These are phyloP conservation scores for Chaetomium strumarium DNA, from an alignment of 2,329 filamentous ascomycete genomes.

Conservation along the genomic window DNA sequence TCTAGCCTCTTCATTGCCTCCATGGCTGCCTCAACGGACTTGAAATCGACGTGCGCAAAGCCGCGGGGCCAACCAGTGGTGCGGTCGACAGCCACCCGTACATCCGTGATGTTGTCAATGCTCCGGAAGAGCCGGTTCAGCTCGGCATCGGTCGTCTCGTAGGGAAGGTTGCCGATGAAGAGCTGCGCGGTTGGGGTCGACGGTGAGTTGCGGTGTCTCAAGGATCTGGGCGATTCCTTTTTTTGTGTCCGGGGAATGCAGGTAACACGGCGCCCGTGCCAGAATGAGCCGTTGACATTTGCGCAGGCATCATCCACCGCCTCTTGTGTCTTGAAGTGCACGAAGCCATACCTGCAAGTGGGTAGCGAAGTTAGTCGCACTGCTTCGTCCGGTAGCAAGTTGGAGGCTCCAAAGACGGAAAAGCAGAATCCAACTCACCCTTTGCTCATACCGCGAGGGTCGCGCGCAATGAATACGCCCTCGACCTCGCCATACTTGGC, in stretches of 20 bases:
- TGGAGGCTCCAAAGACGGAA: not conserved
- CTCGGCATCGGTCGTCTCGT: conserved; percentile 78
- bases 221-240: not conserved
- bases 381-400: not conserved
- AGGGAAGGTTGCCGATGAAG: conserved; percentile 82
- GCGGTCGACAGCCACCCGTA: conserved; percentile 78
- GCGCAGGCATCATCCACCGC: conserved; percentile 24
- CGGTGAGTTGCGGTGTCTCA: not conserved
- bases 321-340: conserved; percentile 26
- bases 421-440: conserved; percentile 25
- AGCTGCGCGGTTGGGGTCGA: conserved; percentile 35
- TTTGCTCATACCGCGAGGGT: conserved; percentile 32
- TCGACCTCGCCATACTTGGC: conserved; percentile 29
- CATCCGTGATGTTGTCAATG: conserved; percentile 63
- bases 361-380: not conserved
- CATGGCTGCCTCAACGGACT: conserved; percentile 58
- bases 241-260: conserved; percentile 21
- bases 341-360: conserved; percentile 30
- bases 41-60: conserved; percentile 79
- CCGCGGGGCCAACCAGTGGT: conserved; percentile 74
- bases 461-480: conserved; percentile 26
- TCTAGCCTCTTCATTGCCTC: conserved; percentile 52
- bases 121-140: conserved; percentile 71
- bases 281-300: conserved; percentile 32
- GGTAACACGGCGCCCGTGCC: conserved; percentile 34